A percentile compares a stretch with the other conserved stretches of the same genome.
Conservation (phyloP, 1,139 yeast species). For the Meyerozyma guilliermondii region DNA sequence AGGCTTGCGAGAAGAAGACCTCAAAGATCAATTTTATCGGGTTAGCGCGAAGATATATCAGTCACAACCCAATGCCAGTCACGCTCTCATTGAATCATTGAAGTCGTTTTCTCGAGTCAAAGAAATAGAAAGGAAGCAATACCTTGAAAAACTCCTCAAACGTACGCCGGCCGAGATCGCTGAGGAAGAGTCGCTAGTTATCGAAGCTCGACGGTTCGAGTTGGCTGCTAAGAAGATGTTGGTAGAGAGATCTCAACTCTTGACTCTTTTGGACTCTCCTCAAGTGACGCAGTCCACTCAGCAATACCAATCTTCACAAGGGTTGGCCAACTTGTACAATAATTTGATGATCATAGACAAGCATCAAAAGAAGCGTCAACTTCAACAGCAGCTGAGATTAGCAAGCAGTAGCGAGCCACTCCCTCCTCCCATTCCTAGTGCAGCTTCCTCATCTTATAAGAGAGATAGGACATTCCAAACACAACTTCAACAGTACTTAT, state of each 20-base stretch:
- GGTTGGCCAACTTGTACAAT: slow-evolving; percentile 80
- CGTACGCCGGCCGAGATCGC: slow-evolving; percentile 97
- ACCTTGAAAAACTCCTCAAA: slow-evolving; percentile 67
- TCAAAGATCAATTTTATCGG: slow-evolving; percentile 75
- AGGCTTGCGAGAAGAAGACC: slow-evolving; percentile 55
- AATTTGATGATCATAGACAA: slow-evolving; percentile 77
- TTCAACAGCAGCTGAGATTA: slow-evolving; percentile 42
- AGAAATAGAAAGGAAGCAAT: slow-evolving; percentile 76
- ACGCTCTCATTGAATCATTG: slow-evolving; percentile 44
- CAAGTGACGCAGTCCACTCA: slow-evolving; percentile 70
- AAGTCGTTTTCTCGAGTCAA: slow-evolving; percentile 56
- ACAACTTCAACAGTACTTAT: slow-evolving; percentile 41
- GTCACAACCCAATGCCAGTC: slow-evolving; percentile 45
- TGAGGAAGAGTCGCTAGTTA: slow-evolving; percentile 90
- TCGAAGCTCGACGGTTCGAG: slow-evolving; percentile 90
- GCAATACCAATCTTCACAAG: slow-evolving; percentile 83
- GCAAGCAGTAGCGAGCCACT: slow-evolving; percentile 37
- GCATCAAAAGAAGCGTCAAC: slow-evolving; percentile 40
- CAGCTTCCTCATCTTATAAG: slow-evolving; percentile 48
- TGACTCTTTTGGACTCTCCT: slow-evolving; percentile 83
- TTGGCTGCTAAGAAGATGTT: slow-evolving; percentile 89
- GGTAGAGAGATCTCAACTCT: slow-evolving; percentile 72
- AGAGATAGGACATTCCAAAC: slow-evolving; percentile 52
- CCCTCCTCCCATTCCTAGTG: slow-evolving; percentile 55
- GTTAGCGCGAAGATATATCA: slow-evolving; percentile 33